phyloP scores from a whole-genome alignment of 371 early-diverging fungal species.

The Mucor ambiguus region DNA sequence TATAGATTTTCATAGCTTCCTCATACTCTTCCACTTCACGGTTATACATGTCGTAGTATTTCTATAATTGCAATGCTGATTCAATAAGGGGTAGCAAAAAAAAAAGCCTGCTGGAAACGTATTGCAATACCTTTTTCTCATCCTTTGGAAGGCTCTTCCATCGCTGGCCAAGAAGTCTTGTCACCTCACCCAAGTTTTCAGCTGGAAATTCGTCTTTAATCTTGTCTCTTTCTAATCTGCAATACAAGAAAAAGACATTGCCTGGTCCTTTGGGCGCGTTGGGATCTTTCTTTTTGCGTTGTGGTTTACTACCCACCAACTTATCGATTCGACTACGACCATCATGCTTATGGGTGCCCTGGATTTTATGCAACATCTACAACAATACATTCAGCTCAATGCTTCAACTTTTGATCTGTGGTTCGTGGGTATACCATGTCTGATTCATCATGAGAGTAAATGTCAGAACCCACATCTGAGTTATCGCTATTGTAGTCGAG shows the following conservation, averaged over 20 bases:
- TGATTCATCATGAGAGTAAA: constrained; percentile 22
- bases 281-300: constrained; percentile 58
- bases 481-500: constrained; percentile 17
- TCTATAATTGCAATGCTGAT: constrained; percentile 18
- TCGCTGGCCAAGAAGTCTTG: constrained; percentile 49
- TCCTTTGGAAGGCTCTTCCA: constrained; percentile 55
- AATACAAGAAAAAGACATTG: constrained; percentile 68
- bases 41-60: constrained; percentile 54
- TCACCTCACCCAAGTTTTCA: constrained; percentile 53
- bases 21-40: constrained; percentile 55
- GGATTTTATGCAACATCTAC: not conserved
- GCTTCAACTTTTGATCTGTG: not conserved
- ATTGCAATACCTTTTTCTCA: constrained; percentile 50
- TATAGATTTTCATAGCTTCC: constrained; percentile 53
- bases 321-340: constrained; percentile 5
- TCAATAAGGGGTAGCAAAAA: not conserved
- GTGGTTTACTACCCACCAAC: constrained; percentile 26
- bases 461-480: constrained; percentile 29
- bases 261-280: constrained; percentile 73
- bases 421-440: not conserved
- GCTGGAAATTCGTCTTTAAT: constrained; percentile 60
- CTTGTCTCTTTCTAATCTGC: constrained; percentile 58
- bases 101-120: not conserved
- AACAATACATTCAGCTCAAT: not conserved
- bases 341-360: not conserved